Evolutionary conservation across 108 stramenopile species (phyloP).

Genomic region (Epipyxis sp.): DNA sequence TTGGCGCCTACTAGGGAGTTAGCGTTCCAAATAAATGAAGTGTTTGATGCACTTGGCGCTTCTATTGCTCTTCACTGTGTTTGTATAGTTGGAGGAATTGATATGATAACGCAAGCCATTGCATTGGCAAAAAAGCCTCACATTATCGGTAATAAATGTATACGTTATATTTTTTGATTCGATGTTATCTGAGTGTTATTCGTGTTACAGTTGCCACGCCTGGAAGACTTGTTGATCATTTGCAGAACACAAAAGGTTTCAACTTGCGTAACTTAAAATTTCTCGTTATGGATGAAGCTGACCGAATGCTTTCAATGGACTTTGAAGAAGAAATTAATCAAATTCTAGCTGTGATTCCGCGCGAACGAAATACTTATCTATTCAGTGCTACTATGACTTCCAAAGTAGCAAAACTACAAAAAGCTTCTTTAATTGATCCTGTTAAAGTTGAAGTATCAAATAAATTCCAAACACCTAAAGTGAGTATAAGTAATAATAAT

Average conservation of each 20-base stretch:
- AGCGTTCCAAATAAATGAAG: constrained; percentile 98
- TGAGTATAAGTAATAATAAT: background rate
- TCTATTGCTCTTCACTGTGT: constrained; percentile 79
- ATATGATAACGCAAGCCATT: constrained; percentile 82
- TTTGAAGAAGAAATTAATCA: constrained; percentile 76
- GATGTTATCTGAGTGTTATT: no score
- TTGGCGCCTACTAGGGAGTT: constrained; percentile 97
- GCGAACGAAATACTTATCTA: constrained; percentile 79
- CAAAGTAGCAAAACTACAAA: constrained; percentile 94
- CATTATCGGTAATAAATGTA: no score
- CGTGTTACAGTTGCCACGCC: constrained; percentile 99
- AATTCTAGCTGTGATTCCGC: constrained; percentile 81
- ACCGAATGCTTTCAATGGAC: constrained; percentile 90
- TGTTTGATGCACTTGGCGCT: constrained; percentile 80
- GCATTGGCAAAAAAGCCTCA: constrained; percentile 95
- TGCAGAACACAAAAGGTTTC: constrained; percentile 98
- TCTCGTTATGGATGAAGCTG: constrained; percentile 97
- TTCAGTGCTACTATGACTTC: constrained; percentile 97
- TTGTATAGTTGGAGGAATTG: constrained; percentile 97
- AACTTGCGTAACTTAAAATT: constrained; percentile 77
- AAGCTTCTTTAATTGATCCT: constrained; percentile 84
- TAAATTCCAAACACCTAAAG: constrained; percentile 25
- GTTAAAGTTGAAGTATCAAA: constrained; percentile 62
- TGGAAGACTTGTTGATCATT: constrained; percentile 91
- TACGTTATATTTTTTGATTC: no score